These are phyloP conservation scores for Penicillium mononematosum DNA, from an alignment of 495 filamentous ascomycete species.

Conservation along the genomic window DNA sequence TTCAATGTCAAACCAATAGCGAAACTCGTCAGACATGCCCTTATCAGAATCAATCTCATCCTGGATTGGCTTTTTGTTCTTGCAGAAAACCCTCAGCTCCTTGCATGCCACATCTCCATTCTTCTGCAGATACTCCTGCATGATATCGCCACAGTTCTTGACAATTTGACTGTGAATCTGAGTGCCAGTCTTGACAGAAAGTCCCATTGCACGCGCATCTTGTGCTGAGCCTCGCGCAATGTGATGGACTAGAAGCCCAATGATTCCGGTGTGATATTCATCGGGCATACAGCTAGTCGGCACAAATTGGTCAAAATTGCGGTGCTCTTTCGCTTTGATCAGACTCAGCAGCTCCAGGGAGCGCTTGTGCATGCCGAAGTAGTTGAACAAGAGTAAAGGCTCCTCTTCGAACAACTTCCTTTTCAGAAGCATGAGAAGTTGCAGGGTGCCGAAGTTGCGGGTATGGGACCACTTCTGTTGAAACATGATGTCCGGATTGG, in stretches of 20 bases:
- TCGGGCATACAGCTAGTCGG: conserved; percentile 29
- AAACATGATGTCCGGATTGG: conserved; percentile 22
- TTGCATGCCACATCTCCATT: conserved; percentile 36
- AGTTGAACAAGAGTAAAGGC: conserved; percentile 31
- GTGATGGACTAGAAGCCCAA: conserved; percentile 28
- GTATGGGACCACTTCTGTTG: conserved; percentile 25
- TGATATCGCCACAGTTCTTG: conserved; percentile 29
- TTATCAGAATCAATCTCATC: conserved; percentile 22
- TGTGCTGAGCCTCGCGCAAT: conserved; percentile 28
- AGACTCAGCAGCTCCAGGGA: conserved; percentile 29
- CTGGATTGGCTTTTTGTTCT: conserved; percentile 32
- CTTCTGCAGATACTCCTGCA: conserved; percentile 29
- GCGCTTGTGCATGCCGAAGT: conserved; percentile 36
- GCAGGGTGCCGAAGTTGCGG: conserved; percentile 26
- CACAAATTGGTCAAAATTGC: conserved; percentile 32
- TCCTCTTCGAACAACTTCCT: conserved; percentile 30
- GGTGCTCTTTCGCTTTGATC: conserved; percentile 29
- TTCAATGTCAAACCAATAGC: conserved; percentile 16
- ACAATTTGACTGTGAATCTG: conserved; percentile 27
- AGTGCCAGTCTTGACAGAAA: conserved; percentile 3
- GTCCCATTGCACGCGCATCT: conserved; percentile 19
- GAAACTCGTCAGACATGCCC: conserved; percentile 14
- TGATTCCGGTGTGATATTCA: conserved; percentile 30
- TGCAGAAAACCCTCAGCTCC: conserved; percentile 34
- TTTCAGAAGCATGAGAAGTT: conserved; percentile 31